phyloP scores from a whole-genome alignment of 2,329 filamentous ascomycete species.

The Nemania serpens region DNA sequence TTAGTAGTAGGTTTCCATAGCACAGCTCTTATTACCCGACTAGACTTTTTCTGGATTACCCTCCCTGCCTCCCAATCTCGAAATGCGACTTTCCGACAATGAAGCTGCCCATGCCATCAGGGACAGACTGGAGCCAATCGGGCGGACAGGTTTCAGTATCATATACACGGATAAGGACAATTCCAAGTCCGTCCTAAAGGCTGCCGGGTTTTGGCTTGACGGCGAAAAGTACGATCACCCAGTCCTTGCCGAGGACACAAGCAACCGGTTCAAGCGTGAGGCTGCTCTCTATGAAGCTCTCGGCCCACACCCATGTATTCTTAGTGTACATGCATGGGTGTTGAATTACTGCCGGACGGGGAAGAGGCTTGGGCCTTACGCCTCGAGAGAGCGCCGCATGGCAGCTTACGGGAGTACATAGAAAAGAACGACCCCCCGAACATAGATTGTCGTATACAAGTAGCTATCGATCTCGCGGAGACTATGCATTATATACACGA shows the following conservation, averaged over 20 bases:
- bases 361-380: not conserved
- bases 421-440: not conserved
- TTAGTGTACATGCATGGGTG: not conserved
- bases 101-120: not conserved
- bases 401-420: not conserved
- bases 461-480: not conserved
- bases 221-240: no score
- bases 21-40: no score
- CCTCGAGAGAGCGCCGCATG: not conserved
- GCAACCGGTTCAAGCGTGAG: not conserved
- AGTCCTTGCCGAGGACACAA: not conserved
- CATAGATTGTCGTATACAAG: not conserved
- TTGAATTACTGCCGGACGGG: not conserved
- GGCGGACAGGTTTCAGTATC: not conserved
- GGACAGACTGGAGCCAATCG: not conserved
- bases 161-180: not conserved
- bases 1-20: no score
- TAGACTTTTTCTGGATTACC: no score
- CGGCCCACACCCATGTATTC: not conserved
- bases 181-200: no score
- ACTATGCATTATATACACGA: not conserved
- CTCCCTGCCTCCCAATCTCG: no score
- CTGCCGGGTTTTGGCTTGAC: no score
- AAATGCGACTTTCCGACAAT: not conserved
- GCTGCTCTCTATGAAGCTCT: not conserved